Conservation (phyloP, 805 yeast species). For the Metschnikowia arizonensis region DNA sequence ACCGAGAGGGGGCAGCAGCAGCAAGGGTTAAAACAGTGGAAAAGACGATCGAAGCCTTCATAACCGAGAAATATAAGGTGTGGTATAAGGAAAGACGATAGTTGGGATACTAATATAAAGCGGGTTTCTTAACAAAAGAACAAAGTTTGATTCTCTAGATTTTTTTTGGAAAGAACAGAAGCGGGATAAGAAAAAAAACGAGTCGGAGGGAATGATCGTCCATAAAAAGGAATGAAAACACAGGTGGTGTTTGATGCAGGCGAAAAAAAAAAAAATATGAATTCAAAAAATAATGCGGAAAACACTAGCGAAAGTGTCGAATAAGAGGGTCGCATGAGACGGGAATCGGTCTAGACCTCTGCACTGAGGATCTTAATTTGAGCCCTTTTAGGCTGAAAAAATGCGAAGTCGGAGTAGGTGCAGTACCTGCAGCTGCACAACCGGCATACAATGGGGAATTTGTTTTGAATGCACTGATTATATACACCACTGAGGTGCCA, state of each 20-base stretch:
- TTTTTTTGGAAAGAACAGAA: conserved; percentile 3
- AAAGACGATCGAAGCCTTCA: conserved; percentile 15
- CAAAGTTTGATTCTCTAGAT: not conserved
- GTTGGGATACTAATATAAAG: conserved; percentile 15
- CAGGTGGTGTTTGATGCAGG: conserved; percentile 4
- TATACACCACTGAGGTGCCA: not conserved
- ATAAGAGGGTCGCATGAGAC: conserved; percentile 4
- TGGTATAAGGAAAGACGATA: conserved; percentile 26
- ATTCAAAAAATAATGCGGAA: conserved; percentile 1
- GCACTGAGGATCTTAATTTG: conserved; percentile 4
- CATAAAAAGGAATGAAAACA: conserved; percentile 7
- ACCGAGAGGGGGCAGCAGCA: conserved; percentile 19
- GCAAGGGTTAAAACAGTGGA: conserved; percentile 16
- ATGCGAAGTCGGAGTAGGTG: not conserved
- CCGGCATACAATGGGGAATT: no score
- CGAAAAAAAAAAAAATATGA: conserved; percentile 1
- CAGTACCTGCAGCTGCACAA: not conserved
- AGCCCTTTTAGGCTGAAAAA: conserved; percentile 10
- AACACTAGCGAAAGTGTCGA: conserved; percentile 1
- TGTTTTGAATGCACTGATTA: no score
- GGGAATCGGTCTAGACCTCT: conserved; percentile 8
- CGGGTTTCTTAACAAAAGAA: conserved; percentile 1
- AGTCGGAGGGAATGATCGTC: not conserved
- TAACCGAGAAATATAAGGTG: conserved; percentile 4
- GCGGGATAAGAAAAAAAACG: conserved; percentile 3